These are phyloP conservation scores for Rhizophagus prolifer DNA, from an alignment of 192 early-diverging fungal species.

Conservation along the genomic window DNA sequence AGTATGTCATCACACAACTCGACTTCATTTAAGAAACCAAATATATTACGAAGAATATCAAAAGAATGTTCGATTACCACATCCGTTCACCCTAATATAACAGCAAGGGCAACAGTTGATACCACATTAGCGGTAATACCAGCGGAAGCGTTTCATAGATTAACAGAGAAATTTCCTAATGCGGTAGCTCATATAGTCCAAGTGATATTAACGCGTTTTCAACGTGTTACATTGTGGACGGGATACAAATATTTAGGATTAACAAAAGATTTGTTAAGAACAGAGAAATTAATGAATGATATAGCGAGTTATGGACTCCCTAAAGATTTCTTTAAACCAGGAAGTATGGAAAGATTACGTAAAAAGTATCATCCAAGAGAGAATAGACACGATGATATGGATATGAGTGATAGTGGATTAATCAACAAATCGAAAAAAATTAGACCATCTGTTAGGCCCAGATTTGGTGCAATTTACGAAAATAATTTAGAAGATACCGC, in stretches of 20 bases:
- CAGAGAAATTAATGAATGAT: slow-evolving; percentile 83
- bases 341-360: slow-evolving; percentile 57
- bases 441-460: not conserved
- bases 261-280: slow-evolving; percentile 80
- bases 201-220: slow-evolving; percentile 93
- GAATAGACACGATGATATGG: slow-evolving; percentile 37
- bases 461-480: slow-evolving; percentile 9
- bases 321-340: slow-evolving; percentile 49
- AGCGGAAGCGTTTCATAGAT: slow-evolving; percentile 84
- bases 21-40: not conserved
- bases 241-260: slow-evolving; percentile 87
- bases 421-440: slow-evolving; percentile 31
- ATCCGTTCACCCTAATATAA: slow-evolving; percentile 66
- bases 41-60: slow-evolving; percentile 5
- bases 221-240: slow-evolving; percentile 91
- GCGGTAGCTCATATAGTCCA: slow-evolving; percentile 94
- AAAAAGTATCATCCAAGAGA: slow-evolving; percentile 40
- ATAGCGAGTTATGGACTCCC: slow-evolving; percentile 62
- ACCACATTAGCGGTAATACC: slow-evolving; percentile 94
- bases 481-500: not conserved
- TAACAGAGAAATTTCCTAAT: slow-evolving; percentile 88
- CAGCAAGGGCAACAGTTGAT: slow-evolving; percentile 81
- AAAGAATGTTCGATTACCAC: slow-evolving; percentile 8
- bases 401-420: slow-evolving; percentile 38
- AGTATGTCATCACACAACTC: not conserved